phyloP scores from a whole-genome alignment of 169 alveolate species.

The Plasmodium gonderi region DNA sequence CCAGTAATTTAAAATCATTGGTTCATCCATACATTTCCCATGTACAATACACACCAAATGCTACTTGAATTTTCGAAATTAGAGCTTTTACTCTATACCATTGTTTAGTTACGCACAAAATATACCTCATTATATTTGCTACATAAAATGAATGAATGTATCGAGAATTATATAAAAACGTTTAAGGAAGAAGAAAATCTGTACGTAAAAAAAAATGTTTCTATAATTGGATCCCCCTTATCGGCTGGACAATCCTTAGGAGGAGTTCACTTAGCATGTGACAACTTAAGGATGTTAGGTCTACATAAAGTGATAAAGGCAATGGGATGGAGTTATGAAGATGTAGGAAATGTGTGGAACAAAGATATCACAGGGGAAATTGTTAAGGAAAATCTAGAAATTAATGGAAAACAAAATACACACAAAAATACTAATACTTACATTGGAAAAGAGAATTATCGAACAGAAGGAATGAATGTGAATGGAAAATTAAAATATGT shows the following conservation, averaged over 20 bases:
- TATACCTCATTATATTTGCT: not conserved
- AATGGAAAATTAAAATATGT: not conserved
- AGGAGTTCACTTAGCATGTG: conserved; percentile 51
- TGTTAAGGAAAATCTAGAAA: not conserved
- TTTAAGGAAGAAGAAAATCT: conserved; percentile 21
- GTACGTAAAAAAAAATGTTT: conserved; percentile 18
- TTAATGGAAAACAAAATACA: not conserved
- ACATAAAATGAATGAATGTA: conserved; percentile 9
- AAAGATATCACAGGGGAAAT: not conserved
- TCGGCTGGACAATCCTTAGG: conserved; percentile 57
- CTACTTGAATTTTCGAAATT: too few species aligned
- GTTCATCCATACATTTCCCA: too few species aligned
- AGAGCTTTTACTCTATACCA: too few species aligned
- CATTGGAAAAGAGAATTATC: not conserved
- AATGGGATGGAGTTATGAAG: conserved; percentile 49
- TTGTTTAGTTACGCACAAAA: not conserved
- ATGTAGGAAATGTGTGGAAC: conserved; percentile 37
- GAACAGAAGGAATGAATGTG: not conserved
- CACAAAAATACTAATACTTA: not conserved
- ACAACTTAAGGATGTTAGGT: conserved; percentile 34
- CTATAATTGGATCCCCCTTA: conserved; percentile 62
- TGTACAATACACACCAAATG: too few species aligned
- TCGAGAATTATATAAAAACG: conserved; percentile 8
- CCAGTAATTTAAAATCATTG: too few species aligned
- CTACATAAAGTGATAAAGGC: conserved; percentile 22